Evolutionary conservation across 23 red algal species (phyloP), one percentile per base, ranked within the genome.

Genomic region (Gracilaria caudata): DNA sequence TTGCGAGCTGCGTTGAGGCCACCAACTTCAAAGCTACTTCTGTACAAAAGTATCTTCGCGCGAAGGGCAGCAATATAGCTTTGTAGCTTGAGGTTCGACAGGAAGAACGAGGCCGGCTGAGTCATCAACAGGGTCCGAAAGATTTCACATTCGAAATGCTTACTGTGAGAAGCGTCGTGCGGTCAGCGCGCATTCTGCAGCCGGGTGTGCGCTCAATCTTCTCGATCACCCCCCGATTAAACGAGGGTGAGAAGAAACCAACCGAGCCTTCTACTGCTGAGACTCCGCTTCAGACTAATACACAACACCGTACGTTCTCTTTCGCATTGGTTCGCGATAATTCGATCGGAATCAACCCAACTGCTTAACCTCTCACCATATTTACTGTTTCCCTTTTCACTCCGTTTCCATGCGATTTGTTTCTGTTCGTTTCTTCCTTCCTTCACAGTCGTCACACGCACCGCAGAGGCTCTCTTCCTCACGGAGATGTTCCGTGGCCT

Each of bases 401-500:
- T 51, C 10, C 13, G 7, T 56, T 47, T 77, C 4, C 39, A 77
- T 37, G 19, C 44, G 45, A 37, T 24, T 38, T 13, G 24, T 81
- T 8, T 23, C 23, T 11, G 8, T 45, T 37, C 21, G 30, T 30
- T 57, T 63, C 3, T 7, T 81, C 13, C 51, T 23, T 19, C 35
- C 4, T 58, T 25, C 81, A 9, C 33, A 91, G 87, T 93, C 16
- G 80, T 93, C 13, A 68, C 76, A 41, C 87, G 82, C 30, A 95
- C 97, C 1, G 84, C 90, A 33, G 86, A 94, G 74, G 86, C 90
- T 3, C 87, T 99, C 1, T 99, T 94, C 56, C 86, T 96, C 26
- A 99, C 97, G 21, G 97, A 99, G 77, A 92, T 99, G 82, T 68
- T 92, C 30, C 68, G 97, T 11, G 97, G 97, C 30, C 29, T 99